Base-by-base conservation (phyloP, 2,329 filamentous ascomycete species). In the Alternaria metachromatica region DNA sequence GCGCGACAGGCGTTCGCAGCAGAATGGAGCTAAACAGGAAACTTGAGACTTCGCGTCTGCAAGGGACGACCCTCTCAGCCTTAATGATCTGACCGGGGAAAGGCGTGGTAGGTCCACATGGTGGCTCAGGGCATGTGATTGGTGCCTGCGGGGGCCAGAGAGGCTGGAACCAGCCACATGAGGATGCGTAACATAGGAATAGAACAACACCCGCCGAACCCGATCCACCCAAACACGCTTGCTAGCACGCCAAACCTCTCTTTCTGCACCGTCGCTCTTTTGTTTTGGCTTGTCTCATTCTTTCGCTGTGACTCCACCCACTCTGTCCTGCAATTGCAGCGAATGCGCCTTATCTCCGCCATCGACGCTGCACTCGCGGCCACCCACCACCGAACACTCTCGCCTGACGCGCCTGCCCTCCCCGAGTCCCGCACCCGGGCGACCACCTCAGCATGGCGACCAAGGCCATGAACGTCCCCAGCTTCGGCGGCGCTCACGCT, bases 401-500 rank as follows among this genome's bases (percentile, higher is more conserved):
- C 55, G 51, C 59, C 33, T 44, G 55, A 63, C 56, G 48, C 55
- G 55, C 56, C 46, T 63, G 37, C 58, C 28, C 44, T 54, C 56
- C 30, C n/a, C 49, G 21, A 53, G 49, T 53, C 59, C 25, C 28
- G 45, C 28, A 15, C 48, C 44, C 33, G 15, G 55, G 53, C 41
- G 23, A 50, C 43, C 18, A 7, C 18, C 23, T 15, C 64, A 69
- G 26, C 66, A 82, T 82, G 81, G 77, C 80, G 20, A 74, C 76
- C 58, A 80, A 77, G 58, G 45, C 73, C 28, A 67, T 76, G 48
- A 77, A 69, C 50, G 55, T 73, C 28, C 69, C 69, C 25, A 71
- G 72, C 43, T 69, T 79, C 62, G 88, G 87, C 77, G 86, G 85
- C 72, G 88, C 88, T 76, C 94, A 97, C 82, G 93, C 94, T 25